These are phyloP conservation scores for Cladosporium sp. DNA, from an alignment of 2,329 filamentous ascomycete genomes.

Conservation along the genomic window DNA sequence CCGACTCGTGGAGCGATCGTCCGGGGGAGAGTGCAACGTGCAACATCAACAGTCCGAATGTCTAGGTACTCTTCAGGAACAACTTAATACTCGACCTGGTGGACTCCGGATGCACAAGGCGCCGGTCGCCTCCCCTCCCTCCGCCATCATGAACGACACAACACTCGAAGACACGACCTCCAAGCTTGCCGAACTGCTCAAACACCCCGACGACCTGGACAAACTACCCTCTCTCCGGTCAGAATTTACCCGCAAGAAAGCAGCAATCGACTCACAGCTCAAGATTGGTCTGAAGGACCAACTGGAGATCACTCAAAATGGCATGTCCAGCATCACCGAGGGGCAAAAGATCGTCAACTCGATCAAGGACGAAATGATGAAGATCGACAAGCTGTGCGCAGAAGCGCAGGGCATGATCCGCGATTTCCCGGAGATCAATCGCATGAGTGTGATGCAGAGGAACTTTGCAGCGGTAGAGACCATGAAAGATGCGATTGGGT, in stretches of 20 bases:
- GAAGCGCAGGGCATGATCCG: slow-evolving; percentile 97
- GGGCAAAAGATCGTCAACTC: slow-evolving; percentile 86
- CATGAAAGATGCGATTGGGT: slow-evolving; percentile 88
- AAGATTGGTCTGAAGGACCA: slow-evolving; percentile 85
- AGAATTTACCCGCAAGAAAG: slow-evolving; percentile 93
- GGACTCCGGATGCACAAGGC: neutral
- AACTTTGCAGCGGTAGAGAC: slow-evolving; percentile 93
- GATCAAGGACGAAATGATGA: slow-evolving; percentile 98
- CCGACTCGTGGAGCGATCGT: slow-evolving; percentile 3
- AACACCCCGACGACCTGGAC: slow-evolving; percentile 94
- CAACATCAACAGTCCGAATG: neutral
- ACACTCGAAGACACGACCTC: slow-evolving; percentile 29
- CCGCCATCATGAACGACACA: slow-evolving; percentile 27
- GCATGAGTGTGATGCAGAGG: slow-evolving; percentile 87
- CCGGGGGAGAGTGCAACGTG: slow-evolving; percentile 7
- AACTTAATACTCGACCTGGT: neutral
- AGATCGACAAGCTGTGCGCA: slow-evolving; percentile 94
- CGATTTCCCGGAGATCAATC: slow-evolving; percentile 90
- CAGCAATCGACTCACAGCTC: slow-evolving; percentile 83
- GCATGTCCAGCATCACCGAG: slow-evolving; percentile 83
- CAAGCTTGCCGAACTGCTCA: slow-evolving; percentile 87
- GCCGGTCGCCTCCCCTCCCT: slow-evolving; percentile 4
- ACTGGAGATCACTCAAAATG: slow-evolving; percentile 87
- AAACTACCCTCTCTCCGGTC: slow-evolving; percentile 86
- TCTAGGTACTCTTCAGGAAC: neutral